Base-by-base conservation (phyloP, 371 early-diverging fungal species). In the Apophysomyces trapeziformis region DNA sequence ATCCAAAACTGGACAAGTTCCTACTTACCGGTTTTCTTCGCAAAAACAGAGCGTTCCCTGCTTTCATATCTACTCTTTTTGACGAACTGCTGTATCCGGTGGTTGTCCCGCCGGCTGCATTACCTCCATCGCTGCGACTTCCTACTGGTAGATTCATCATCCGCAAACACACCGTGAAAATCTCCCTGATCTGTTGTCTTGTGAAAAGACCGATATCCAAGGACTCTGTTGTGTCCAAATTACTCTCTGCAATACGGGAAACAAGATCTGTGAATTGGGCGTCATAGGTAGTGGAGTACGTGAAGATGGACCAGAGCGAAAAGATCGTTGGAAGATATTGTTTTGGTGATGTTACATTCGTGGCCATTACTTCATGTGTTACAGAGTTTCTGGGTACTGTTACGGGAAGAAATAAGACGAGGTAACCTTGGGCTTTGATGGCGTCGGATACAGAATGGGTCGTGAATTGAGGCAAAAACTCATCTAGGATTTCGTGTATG, bases 241-340 rank as follows among this genome's bases (percentile, higher is more conserved):
- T 90, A 38, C 78, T 78, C 38, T 84, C 79, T 0, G 94, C 90
- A 44, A 95, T 82, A 1, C 87, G 85, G 1, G 89, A 83, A 5
- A 96, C 60, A 13, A 94, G 64, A 18, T 87, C 86, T 18, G 93
- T 66, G 47, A 93, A 89, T 54, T 87, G 85, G 1, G 83, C 75
- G 64, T 93, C 92, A 70, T 82, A 87, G 0, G 80, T 79, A 8
- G 76, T 67, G 11, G 87, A 85, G 39, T 78, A 73, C 2, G 87
- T 85, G 18, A 89, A 75, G 57, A 87, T 78, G 6, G 91, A 87
- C 95, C 95, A 95, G 13, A 95, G 66, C 38, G 89, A 82, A 66
- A 94, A 95, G 9, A 94, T 66, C 1, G 92, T 92, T 16, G 94
- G 91, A 35, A 95, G 68, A 87, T 92, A 94, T n/a, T 76, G 83